Evolutionary conservation across 1,139 yeast genomes (phyloP), one percentile per base, ranked within the genome.

Genomic region (Eremothecium sinecaudum): DNA sequence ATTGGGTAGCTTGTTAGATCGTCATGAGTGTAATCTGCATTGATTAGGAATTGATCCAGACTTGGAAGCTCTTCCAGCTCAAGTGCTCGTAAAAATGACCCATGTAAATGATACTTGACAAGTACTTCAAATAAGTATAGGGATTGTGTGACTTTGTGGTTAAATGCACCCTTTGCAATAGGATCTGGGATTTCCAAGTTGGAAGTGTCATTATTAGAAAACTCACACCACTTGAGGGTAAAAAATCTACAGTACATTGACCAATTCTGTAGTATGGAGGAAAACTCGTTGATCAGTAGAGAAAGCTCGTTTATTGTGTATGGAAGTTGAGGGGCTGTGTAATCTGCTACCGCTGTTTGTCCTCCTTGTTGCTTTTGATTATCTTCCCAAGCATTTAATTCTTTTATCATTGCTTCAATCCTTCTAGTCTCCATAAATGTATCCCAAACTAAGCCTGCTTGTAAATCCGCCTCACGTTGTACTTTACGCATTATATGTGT

Each of bases 381-480:
- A 12, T 32, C 38, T 16, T 43, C 33, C 45, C 43, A 35, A 31
- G 33, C 42, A 21, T 26, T 35, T 13, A 83, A 68, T 30, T 79
- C 84, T 35, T 67, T 68, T 16, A 80, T 49, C 10, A 69, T 54
- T 42, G 73, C 67, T 24, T 69, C 74, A 8, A 84, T 53, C 26
- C 79, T 66, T 42, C 83, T 69, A 11, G 44, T 32, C 26, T 53
- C 60, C 13, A 40, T 32, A 52, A 84, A 84, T 0, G 93, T 83
- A 54, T 90, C 97, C 37, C 83, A 67, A 8, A 90, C 80, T 31
- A 90, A 63, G 0, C 94, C 93, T 16, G 92, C 80, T 51, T 90
- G 98, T 10, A 87, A 69, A 51, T 90, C 98, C 14, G 93, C 79
- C 52, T 90, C 98, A 38, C 72, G 66, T 56, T 90, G 94, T 22